Base-by-base conservation (phyloP, 352 stramenopile genomes). In the Globisporangium irregulare region DNA sequence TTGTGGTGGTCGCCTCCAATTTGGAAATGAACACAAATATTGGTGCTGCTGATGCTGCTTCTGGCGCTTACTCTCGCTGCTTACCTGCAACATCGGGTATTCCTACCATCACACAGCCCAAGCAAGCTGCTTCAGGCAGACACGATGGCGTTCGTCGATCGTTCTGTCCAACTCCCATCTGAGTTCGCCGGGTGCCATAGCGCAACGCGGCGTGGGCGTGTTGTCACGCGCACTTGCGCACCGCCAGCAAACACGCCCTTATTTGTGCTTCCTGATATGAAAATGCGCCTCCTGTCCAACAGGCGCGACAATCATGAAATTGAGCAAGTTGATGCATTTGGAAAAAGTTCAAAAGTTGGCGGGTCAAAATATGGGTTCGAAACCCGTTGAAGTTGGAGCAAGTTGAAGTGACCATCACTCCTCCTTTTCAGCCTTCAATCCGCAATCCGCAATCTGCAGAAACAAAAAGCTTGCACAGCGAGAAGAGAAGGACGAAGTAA, bases 111-210 rank as follows among this genome's bases (percentile, higher is more conserved):
- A 5, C 18, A 27, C 48, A 55, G n/a, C n/a, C n/a, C 48, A 25
- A 55, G 48, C 48, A 24, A 25, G n/a, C 18, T 25, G 48, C n/a
- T 4, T 20, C 14, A 5, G 27, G 24, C 25, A 59, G 15, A 24
- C 54, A 32, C 38, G 54, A 41, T 46, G 32, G 56, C 32, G 32
- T 48, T 48, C n/a, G 29, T 24, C 32, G 18, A 61, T 61, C n/a
- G 32, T 61, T 22, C 29, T 32, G 56, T 61, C 56, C 56, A 61
- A 61, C 56, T 41, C 56, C 4, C 29, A 61, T 61, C 56, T 48
- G 56, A 61, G 56, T 61, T 20, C 36, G 32, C 20, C 5, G 12
- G 8, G 9, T 55, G 3, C 20, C 25, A 46, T 60, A 46, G 55
- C 55, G 24, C 55, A 60, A 46, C 55, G 29, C 4, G 32, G 15